Base-by-base conservation (phyloP, 1,284 basidiomycete species). In the Pterulicium gracile region DNA sequence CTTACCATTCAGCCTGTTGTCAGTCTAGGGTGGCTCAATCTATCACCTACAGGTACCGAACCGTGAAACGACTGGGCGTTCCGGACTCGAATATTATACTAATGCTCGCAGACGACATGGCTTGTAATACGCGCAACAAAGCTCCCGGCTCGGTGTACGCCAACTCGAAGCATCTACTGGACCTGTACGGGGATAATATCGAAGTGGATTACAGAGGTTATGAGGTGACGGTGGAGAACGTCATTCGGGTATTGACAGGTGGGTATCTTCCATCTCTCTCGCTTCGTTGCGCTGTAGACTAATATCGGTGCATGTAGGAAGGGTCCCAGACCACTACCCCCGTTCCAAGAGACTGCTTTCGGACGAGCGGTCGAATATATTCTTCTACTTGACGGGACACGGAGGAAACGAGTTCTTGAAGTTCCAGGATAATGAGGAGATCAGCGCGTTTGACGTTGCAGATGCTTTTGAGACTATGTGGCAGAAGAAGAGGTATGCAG, bases 401-500 rank as follows among this genome's bases (percentile, higher is more conserved):
- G 95, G 96, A 3, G 95, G 95, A 0, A 88, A 96, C 56, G 95
- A 97, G 63, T 99, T 98, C 61, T 77, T 98, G 55, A 98, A 98
- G 64, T 98, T 99, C 61, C 95, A 98, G 61, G 95, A 99, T 62
- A 91, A 91, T 59, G 95, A 98, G 62, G 96, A 99, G 61, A 91
- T 98, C 54, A 91, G 87, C 46, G 92, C 95, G 0, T 91, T 90
- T 49, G 95, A 98, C 60, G 77, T 96, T 27, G 94, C 95, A 0
- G 95, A 98, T 61, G 94, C 95, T 0, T 86, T 98, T 50, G 92
- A 93, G 61, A 93, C 97, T 63, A 98, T 98, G 95, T 93, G 87
- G 75, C 87, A 94, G 61, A 97, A 98, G 71, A 84, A 88, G 58
- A 69, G 92, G 90, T 88, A 50, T 41, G 75, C 57, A 4, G 19